These are phyloP conservation scores for Moringa oleifera DNA, from an alignment of 345 rosid genomes.

Conservation along the genomic window DNA sequence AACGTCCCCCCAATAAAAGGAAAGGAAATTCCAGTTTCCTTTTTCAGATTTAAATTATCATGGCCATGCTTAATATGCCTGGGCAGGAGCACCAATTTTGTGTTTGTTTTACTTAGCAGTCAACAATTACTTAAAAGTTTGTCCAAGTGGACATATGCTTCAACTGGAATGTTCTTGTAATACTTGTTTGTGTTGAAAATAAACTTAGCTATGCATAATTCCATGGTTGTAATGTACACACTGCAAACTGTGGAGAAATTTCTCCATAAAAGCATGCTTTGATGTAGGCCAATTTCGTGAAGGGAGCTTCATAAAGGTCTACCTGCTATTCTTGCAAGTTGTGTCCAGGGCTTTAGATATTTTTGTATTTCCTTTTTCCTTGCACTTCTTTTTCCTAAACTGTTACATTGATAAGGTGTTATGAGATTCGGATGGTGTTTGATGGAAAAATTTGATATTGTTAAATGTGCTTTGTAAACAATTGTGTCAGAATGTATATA, in stretches of 20 bases:
- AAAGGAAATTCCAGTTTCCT: no score
- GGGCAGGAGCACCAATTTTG: neutral
- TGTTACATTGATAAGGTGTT: neutral
- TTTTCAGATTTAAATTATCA: no score
- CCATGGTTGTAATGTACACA: neutral
- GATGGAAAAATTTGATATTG: neutral
- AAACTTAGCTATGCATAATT: neutral
- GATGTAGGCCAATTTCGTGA: neutral
- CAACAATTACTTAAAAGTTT: neutral
- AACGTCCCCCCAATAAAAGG: no score
- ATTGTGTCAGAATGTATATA: no score
- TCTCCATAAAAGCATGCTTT: no score
- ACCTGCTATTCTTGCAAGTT: neutral
- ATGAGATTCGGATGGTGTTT: neutral
- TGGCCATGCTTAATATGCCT: neutral
- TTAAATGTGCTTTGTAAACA: no score
- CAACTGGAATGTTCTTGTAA: no score
- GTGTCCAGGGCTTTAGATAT: neutral
- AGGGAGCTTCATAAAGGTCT: neutral
- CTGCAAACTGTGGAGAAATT: neutral
- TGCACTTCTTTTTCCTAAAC: no score
- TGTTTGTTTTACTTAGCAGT: neutral
- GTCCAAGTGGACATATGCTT: neutral
- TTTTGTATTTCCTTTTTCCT: neutral
- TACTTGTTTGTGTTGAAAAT: neutral